Conservation (phyloP, 257 asterid genomes). For the Solanum medicagineum region DNA sequence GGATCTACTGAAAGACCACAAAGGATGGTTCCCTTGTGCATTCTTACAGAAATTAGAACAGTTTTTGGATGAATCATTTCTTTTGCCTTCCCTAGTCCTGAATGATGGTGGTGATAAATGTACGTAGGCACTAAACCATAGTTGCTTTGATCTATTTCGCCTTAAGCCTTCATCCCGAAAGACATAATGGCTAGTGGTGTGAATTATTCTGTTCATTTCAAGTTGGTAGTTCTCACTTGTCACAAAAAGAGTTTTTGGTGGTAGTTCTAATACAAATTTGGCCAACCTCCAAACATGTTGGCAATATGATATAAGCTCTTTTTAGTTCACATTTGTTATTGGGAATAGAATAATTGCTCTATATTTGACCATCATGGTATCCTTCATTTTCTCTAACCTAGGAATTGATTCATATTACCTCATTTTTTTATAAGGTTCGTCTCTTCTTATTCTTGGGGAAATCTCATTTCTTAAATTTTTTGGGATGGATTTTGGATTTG, state of each 20-base stretch:
- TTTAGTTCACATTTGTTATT: background rate
- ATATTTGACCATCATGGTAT: background rate
- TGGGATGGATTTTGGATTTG: background rate
- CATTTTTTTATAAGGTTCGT: background rate
- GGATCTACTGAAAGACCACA: background rate
- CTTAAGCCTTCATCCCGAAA: background rate
- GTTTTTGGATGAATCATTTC: background rate
- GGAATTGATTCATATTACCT: background rate
- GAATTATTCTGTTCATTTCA: background rate
- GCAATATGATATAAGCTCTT: background rate
- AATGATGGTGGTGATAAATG: background rate
- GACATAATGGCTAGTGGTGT: background rate
- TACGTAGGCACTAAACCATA: background rate
- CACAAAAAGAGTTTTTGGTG: background rate
- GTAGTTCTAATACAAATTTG: background rate
- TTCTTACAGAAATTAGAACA: background rate
- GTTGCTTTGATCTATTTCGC: background rate
- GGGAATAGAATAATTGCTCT: background rate
- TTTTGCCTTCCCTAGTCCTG: background rate
- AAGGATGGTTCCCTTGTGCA: background rate
- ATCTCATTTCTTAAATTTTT: background rate
- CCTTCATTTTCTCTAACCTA: background rate
- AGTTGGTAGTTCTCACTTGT: background rate
- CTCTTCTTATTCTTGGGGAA: background rate
- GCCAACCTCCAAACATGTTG: background rate